Percentiles rank a stretch among this genome's conserved stretches.
Conservation (phyloP, 2,329 filamentous ascomycete genomes). For the Grosmannia serpens region DNA sequence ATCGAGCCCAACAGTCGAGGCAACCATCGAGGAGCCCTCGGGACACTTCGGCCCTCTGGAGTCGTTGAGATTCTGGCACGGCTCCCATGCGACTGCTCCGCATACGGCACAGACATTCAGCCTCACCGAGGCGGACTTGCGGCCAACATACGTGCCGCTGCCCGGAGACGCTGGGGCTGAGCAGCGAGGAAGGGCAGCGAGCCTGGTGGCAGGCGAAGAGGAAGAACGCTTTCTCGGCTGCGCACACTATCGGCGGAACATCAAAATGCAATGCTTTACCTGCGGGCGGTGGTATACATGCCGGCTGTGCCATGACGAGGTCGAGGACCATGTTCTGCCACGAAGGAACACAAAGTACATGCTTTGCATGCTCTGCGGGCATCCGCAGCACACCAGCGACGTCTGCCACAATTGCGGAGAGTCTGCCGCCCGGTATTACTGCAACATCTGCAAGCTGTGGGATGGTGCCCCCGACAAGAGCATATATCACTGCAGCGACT, state of each 20-base stretch:
- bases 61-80: conserved; percentile 49
- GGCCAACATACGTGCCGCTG: conserved; percentile 52
- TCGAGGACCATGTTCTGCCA: conserved; percentile 67
- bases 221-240: conserved; percentile 53
- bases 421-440: conserved; percentile 80
- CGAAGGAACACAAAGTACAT: conserved; percentile 83
- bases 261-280: conserved; percentile 86
- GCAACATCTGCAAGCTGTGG: conserved; percentile 91
- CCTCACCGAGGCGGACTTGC: conserved; percentile 49
- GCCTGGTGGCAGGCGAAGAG: conserved; percentile 13
- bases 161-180: conserved; percentile 34
- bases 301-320: conserved; percentile 82
- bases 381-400: conserved; percentile 71
- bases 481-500: conserved; percentile 94
- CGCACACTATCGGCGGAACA: conserved; percentile 86
- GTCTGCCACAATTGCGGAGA: conserved; percentile 67
- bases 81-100: conserved; percentile 19
- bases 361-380: conserved; percentile 92
- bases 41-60: conserved; percentile 31
- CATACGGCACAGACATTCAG: conserved; percentile 31
- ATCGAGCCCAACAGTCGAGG: conserved; percentile 7
- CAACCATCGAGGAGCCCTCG: conserved; percentile 24
- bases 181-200: conserved; percentile 16
- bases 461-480: conserved; percentile 83
- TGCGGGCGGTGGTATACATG: conserved; percentile 93